Conservation (phyloP, 1,284 basidiomycete genomes). For the Apiotrichum gamsii region DNA sequence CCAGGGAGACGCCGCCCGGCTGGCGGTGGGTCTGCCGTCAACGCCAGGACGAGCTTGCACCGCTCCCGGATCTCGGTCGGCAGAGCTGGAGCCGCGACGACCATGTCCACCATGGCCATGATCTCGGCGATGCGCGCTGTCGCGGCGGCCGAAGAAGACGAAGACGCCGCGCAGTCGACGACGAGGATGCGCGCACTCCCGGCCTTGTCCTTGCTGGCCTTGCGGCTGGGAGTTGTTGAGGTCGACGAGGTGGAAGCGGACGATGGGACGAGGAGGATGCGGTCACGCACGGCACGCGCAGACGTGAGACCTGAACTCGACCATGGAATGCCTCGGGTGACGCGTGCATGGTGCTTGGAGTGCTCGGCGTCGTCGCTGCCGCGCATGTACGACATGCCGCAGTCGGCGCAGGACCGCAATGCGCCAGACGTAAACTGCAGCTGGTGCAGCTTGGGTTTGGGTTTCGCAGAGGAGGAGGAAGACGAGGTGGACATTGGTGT, state of each 20-base stretch:
- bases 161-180: constrained; percentile 6
- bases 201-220: too few species aligned
- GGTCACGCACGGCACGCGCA: not conserved
- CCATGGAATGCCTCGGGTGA: constrained; percentile 46
- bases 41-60: constrained; percentile 46
- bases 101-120: constrained; percentile 45
- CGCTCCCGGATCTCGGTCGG: constrained; percentile 34
- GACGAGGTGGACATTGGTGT: not conserved
- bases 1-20: constrained; percentile 1
- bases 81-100: constrained; percentile 45
- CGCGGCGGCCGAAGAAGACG: constrained; percentile 34
- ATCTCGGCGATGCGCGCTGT: constrained; percentile 43
- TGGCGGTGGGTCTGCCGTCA: constrained; percentile 36
- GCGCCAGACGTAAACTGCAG: constrained; percentile 34
- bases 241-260: too few species aligned
- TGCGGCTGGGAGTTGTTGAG: not conserved
- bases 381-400: constrained; percentile 47
- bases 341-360: constrained; percentile 43
- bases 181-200: too few species aligned
- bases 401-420: constrained; percentile 41
- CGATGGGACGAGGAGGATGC: not conserved
- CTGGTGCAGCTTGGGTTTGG: constrained; percentile 22
- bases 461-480: not conserved
- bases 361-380: constrained; percentile 47
- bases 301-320: too few species aligned